Conservation (phyloP, 164 flowering plant genomes). For the Sextonia rubra region DNA sequence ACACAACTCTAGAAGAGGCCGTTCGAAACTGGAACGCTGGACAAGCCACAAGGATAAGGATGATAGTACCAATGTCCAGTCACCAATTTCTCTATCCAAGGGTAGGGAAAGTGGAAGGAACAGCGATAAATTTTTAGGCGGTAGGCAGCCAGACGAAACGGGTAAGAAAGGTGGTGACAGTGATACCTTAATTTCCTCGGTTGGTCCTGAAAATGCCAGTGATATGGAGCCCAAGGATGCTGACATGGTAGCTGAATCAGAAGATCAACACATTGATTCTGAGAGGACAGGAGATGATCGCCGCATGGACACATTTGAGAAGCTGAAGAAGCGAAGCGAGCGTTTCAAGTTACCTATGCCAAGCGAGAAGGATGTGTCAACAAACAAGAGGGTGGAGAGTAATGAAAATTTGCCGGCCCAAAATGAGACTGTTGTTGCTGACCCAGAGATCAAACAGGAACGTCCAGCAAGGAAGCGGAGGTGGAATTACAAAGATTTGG, state of each 20-base stretch:
- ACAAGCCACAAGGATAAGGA: slow-evolving; percentile 84
- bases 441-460: slow-evolving; percentile 70
- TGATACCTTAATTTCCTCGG: slow-evolving; percentile 28
- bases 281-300: slow-evolving; percentile 43
- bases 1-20: slow-evolving; percentile 61
- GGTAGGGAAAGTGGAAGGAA: slow-evolving; percentile 39
- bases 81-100: slow-evolving; percentile 41
- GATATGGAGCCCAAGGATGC: slow-evolving; percentile 39
- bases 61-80: slow-evolving; percentile 21
- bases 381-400: slow-evolving; percentile 49
- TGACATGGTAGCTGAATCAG: slow-evolving; percentile 22
- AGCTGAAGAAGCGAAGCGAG: slow-evolving; percentile 92
- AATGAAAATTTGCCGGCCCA: slow-evolving; percentile 42
- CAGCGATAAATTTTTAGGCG: slow-evolving; percentile 27
- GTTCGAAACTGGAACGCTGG: slow-evolving; percentile 90
- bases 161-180: slow-evolving; percentile 26
- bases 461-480: slow-evolving; percentile 92
- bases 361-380: slow-evolving; percentile 60
- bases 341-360: slow-evolving; percentile 97
- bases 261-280: slow-evolving; percentile 9
- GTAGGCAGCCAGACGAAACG: slow-evolving; percentile 33
- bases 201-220: slow-evolving; percentile 34
- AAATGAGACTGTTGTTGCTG: slow-evolving; percentile 31
- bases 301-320: slow-evolving; percentile 87
- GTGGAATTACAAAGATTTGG: slow-evolving; percentile 36